Evolutionary conservation across 208 protist genomes (phyloP), one percentile per base, ranked within the genome.

Genomic region (Leishmania braziliensis): DNA sequence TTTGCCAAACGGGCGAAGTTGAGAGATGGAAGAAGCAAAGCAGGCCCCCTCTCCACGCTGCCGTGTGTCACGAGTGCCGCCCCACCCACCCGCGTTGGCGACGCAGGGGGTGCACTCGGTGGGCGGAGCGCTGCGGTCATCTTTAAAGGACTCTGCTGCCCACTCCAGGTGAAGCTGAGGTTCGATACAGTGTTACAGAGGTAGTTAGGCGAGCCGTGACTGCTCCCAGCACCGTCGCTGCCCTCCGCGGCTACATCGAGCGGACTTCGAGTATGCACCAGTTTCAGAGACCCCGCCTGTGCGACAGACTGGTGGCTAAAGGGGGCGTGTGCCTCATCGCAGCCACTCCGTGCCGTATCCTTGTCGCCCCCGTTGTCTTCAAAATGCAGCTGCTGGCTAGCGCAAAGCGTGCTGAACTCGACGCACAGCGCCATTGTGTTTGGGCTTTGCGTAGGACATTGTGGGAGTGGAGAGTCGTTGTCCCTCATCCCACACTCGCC

Each of bases 181-280:
- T 83, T 54, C 18, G 80, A 62, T 16, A 75, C 74, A n/a, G 80
- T 79, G 36, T 58, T 2, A 26, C 63, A 36, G 14, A 83, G 63
- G 74, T 29, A 75, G 51, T 73, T 50, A 0, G 80, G 80, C 4
- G 74, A 83, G 39, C 62, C 73, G 2, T 65, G 36, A 33, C 80
- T 79, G 43, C 74, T 78, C 65, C 72, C 53, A 12, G 74, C 68
- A 20, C 70, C n/a, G 3, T 12, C 63, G 80, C 74, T 74, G 14
- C 54, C 36, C 12, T 79, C 74, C 23, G 71, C 46, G n/a, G 4
- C 33, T 0, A 36, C 43, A 0, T 20, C 63, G 29, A 74, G 43
- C 1, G 60, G 54, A 43, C 65, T 1, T 23, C 36, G 6, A 23
- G 56, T 36, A 2, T 53, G 46, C 53, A 81, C 36, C 8, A 23